phyloP scores from a whole-genome alignment of 2,329 filamentous ascomycete genomes.

The Emergomyces pasteurianus region DNA sequence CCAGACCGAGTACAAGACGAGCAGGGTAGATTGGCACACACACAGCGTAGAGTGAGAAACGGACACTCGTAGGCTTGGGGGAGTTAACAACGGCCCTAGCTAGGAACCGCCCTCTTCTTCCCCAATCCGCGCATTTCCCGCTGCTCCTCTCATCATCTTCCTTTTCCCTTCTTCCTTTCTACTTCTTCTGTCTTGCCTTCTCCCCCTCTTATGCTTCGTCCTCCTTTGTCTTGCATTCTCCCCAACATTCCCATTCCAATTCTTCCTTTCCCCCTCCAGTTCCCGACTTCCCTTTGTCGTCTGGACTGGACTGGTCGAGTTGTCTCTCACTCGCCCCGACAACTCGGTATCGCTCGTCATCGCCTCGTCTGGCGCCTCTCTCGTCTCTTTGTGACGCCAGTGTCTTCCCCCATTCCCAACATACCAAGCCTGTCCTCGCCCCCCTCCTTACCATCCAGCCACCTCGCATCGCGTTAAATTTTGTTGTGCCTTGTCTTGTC shows the following conservation, averaged over 20 bases:
- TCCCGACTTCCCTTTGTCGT: not conserved
- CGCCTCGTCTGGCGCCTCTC: constrained; percentile 11
- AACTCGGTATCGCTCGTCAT: constrained; percentile 2
- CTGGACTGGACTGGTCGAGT: not conserved
- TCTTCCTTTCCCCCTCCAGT: not conserved
- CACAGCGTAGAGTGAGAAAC: not conserved
- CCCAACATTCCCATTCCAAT: no score
- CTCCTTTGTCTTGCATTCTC: not conserved
- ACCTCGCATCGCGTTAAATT: not conserved
- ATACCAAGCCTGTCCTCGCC: not conserved
- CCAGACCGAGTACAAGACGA: not conserved
- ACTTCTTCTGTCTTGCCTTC: not conserved
- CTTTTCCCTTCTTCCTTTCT: not conserved
- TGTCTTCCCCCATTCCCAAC: not conserved
- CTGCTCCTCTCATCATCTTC: not conserved
- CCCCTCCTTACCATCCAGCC: not conserved
- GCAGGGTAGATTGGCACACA: not conserved
- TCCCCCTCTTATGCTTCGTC: not conserved
- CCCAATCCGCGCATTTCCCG: not conserved
- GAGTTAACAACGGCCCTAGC: not conserved
- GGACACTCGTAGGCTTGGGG: no score
- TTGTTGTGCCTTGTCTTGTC: not conserved
- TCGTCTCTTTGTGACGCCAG: not conserved
- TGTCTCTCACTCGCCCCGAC: not conserved
- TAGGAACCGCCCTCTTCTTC: not conserved